Conservation (phyloP, 2,329 filamentous ascomycete species). For the Penicillium sp. region DNA sequence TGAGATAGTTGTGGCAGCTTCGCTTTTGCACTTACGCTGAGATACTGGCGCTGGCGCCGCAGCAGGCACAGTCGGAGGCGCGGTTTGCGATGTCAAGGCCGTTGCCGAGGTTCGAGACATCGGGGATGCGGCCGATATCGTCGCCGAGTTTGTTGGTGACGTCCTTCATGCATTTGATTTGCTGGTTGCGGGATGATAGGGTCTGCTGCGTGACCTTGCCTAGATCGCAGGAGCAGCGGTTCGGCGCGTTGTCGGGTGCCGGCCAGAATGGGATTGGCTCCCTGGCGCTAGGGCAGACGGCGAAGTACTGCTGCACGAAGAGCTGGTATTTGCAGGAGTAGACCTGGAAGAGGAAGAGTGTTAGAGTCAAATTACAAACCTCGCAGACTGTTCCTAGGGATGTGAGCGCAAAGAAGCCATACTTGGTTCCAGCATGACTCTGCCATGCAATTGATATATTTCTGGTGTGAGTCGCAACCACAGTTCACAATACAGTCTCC, state of each 20-base stretch:
- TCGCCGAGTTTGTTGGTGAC: constrained; percentile 14
- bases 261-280: constrained; percentile 44
- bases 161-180: constrained; percentile 22
- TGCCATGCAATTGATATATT: constrained; percentile 41
- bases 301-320: constrained; percentile 38
- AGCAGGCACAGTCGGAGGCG: constrained; percentile 36
- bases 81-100: constrained; percentile 22
- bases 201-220: constrained; percentile 30
- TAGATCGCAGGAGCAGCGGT: constrained; percentile 41
- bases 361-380: no score
- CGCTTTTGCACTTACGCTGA: constrained; percentile 32
- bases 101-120: constrained; percentile 22
- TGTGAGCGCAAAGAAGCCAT: neutral
- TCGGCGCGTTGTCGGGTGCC: constrained; percentile 33
- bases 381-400: neutral
- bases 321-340: constrained; percentile 44
- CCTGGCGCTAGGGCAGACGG: constrained; percentile 28
- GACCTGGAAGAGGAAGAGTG: constrained; percentile 20
- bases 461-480: constrained; percentile 24
- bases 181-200: constrained; percentile 19
- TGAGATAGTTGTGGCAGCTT: neutral
- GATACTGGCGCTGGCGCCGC: constrained; percentile 36
- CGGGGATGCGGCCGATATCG: constrained; percentile 8
- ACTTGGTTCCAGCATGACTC: constrained; percentile 42
- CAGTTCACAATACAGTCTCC: constrained; percentile 24